A percentile compares a stretch with the other conserved stretches of the same genome.
phyloP scores from a whole-genome alignment of 2,329 filamentous ascomycete species.

The Curvularia eragrostidis region DNA sequence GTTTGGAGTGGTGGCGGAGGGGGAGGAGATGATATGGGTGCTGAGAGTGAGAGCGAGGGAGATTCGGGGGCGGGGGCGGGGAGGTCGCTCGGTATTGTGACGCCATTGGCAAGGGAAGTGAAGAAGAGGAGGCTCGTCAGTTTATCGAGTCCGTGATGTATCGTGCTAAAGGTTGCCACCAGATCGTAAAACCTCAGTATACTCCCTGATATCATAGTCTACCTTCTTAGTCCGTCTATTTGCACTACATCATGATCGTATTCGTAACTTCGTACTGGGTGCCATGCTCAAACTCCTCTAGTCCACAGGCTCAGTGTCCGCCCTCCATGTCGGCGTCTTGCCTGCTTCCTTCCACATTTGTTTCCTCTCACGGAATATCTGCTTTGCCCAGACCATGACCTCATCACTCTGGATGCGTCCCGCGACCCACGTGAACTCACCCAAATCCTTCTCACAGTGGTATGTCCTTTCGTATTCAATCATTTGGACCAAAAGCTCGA shows the following conservation, averaged over 20 bases:
- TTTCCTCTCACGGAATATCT: slow-evolving; percentile 77
- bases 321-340: slow-evolving; percentile 44
- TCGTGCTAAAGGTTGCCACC: no score
- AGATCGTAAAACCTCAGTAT: background rate
- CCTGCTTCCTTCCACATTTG: slow-evolving; percentile 67
- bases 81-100: slow-evolving; percentile 1
- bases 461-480: slow-evolving; percentile 87
- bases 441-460: slow-evolving; percentile 72
- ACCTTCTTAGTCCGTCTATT: background rate
- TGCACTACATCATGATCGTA: background rate
- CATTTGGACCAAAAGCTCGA: slow-evolving; percentile 95
- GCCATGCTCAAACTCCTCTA: background rate
- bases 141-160: slow-evolving; percentile 20
- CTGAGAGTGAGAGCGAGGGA: background rate
- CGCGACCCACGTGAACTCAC: slow-evolving; percentile 85
- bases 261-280: background rate
- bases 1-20: slow-evolving; percentile 5
- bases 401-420: slow-evolving; percentile 75
- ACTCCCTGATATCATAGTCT: background rate
- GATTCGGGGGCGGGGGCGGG: background rate
- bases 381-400: slow-evolving; percentile 78
- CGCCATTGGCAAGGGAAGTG: slow-evolving; percentile 5
- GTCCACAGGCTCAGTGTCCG: slow-evolving; percentile 33
- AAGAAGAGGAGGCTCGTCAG: slow-evolving; percentile 30
- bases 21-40: slow-evolving; percentile 3